phyloP scores from a whole-genome alignment of 1,284 basidiomycete genomes.

The Crucibulum cyathiforme region DNA sequence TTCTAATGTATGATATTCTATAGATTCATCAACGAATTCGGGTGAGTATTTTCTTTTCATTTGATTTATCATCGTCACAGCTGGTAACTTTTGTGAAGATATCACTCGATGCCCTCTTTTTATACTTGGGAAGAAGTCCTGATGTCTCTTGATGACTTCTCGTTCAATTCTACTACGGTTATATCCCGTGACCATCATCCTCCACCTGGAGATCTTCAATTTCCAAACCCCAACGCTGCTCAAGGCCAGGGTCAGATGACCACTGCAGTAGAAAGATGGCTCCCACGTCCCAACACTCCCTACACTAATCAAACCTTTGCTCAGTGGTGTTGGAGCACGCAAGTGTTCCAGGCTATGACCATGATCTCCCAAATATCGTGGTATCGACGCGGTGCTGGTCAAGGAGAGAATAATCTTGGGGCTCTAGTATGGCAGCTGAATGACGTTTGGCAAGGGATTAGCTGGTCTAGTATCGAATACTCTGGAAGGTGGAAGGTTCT shows the following conservation, averaged over 20 bases:
- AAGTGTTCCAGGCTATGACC: constrained; percentile 63
- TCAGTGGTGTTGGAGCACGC: constrained; percentile 67
- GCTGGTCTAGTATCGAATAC: constrained; percentile 67
- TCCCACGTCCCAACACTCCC: constrained; percentile 55
- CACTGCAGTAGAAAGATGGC: constrained; percentile 56
- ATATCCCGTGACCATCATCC: constrained; percentile 66
- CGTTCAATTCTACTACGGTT: constrained; percentile 66
- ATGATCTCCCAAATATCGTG: constrained; percentile 66
- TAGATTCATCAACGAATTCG: constrained; percentile 69
- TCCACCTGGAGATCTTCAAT: constrained; percentile 59
- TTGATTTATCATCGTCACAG: neutral
- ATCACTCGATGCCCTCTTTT: constrained; percentile 71
- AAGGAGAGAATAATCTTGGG: constrained; percentile 65
- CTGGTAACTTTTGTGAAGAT: constrained; percentile 38
- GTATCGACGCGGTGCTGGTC: constrained; percentile 63
- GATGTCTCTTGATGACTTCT: constrained; percentile 53
- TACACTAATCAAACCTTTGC: constrained; percentile 64
- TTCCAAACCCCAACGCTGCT: constrained; percentile 63
- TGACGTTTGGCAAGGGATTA: constrained; percentile 71
- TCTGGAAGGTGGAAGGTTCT: constrained; percentile 69
- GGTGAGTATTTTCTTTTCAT: constrained; percentile 35
- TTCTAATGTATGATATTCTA: neutral
- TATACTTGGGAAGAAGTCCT: constrained; percentile 69
- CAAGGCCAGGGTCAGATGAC: constrained; percentile 65
- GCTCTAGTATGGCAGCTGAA: constrained; percentile 71